A percentile compares a stretch with the other conserved stretches of the same genome.
These are phyloP conservation scores for Acacia melanoxylon DNA, from an alignment of 306 rosid genomes.

Conservation along the genomic window DNA sequence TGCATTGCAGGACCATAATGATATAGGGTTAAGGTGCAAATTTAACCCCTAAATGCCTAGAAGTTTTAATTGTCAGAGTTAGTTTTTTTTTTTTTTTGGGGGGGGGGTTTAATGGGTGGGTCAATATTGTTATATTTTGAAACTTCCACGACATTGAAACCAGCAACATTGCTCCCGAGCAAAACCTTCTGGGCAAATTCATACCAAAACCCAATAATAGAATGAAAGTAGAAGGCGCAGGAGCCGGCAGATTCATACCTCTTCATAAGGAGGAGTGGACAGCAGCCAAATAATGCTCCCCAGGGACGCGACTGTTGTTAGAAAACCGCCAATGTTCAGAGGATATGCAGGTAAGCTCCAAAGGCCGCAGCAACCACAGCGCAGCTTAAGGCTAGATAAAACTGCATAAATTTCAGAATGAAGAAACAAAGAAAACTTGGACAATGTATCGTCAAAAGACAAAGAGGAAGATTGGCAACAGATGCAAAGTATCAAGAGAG, in stretches of 20 bases:
- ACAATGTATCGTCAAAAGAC: not conserved
- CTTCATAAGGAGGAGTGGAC: slow-evolving; percentile 56
- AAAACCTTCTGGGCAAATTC: too few relatives aligned
- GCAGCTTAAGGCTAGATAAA: slow-evolving; percentile 68
- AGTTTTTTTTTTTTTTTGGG: too few relatives aligned
- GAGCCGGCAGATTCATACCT: slow-evolving; percentile 39
- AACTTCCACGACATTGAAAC: too few relatives aligned
- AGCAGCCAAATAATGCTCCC: slow-evolving; percentile 73
- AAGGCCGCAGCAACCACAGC: slow-evolving; percentile 67
- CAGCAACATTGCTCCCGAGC: too few relatives aligned
- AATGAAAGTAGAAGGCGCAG: not conserved
- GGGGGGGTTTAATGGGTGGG: too few relatives aligned
- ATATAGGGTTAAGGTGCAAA: not conserved
- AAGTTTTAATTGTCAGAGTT: too few relatives aligned
- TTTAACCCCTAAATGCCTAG: too few relatives aligned
- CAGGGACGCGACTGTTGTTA: slow-evolving; percentile 56
- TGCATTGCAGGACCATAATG: slow-evolving; percentile 4
- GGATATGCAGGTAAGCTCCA: slow-evolving; percentile 75
- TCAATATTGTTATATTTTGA: too few relatives aligned
- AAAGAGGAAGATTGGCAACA: not conserved
- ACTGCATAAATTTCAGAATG: slow-evolving; percentile 40
- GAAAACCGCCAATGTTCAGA: slow-evolving; percentile 82
- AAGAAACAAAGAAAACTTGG: not conserved
- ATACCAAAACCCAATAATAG: too few relatives aligned
- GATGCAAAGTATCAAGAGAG: not conserved